Base-by-base conservation (phyloP, 202 grass and related monocot genomes). In the Digitaria exilis region DNA sequence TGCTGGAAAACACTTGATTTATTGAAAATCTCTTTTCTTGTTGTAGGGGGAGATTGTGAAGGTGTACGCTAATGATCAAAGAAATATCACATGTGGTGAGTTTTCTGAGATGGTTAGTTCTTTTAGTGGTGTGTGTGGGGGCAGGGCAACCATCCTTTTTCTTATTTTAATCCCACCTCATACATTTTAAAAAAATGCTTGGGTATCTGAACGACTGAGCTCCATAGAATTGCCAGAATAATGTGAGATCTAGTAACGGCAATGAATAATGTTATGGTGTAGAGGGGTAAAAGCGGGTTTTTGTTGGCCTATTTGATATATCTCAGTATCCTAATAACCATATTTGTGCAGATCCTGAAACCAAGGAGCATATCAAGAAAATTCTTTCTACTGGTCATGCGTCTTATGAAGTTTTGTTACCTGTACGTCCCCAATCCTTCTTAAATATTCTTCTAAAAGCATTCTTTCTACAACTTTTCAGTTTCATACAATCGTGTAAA, bases 41-140 rank as follows among this genome's bases (percentile, higher is more conserved):
- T 50, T 66, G 56, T 80, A 97, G 95, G 95, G 95, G 79, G 95
- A 93, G 88, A 89, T 93, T 37, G 90, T 94, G 70, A 97, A 79
- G 84, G 78, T 94, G 75, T 91, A 88, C 87, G 96, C 96, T 64
- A 95, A 93, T 65, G 87, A 93, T 13, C 87, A 91, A 84, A 90
- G 73, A 90, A 97, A 97, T 73, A 95, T 97, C 65, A 90, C 86
- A 72, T 97, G 92, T 43, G 92, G 95, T 97, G 61, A 93, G 95
- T 87, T 78, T 71, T 67, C 57, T 43, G 18, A 51, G 49, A 80
- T 11, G 13, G 28, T 72, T 42, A 67, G 9, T 69, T 62, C 56
- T 81, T 89, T 64, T 13, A 11, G 25, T 63, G 45, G 37, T 39
- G 37, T 5, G 37, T 39, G 4, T 3, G 35, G 35, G 35, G 35